phyloP scores from a whole-genome alignment of 108 stramenopile genomes.

The Schizochytrium sp. region DNA sequence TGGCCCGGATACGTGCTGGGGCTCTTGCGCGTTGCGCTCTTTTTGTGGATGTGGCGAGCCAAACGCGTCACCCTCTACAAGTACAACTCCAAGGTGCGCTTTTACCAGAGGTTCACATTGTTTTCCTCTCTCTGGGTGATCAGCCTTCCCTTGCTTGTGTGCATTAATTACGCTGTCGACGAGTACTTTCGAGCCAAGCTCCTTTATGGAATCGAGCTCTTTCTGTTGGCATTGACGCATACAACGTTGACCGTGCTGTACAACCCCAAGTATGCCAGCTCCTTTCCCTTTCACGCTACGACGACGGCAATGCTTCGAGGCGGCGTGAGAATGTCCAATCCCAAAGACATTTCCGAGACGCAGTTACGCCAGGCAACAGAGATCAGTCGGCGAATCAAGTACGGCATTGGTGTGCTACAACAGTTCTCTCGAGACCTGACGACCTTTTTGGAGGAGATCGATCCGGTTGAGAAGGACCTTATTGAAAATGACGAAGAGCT shows the following conservation, averaged over 20 bases:
- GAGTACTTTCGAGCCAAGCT: neutral
- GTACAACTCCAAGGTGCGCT: slow-evolving; percentile 19
- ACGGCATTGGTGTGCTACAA: neutral
- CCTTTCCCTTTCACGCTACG: slow-evolving; percentile 26
- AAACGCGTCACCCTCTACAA: neutral
- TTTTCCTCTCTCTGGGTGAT: slow-evolving; percentile 14
- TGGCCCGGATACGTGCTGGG: slow-evolving; percentile 1
- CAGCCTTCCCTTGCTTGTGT: neutral
- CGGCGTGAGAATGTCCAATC: too few species aligned
- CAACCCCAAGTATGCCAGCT: neutral
- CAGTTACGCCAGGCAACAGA: slow-evolving; percentile 4
- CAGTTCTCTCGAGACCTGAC: neutral
- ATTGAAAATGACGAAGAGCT: slow-evolving; percentile 1
- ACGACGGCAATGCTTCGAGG: neutral
- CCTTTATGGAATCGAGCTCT: neutral
- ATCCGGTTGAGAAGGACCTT: neutral
- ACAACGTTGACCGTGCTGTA: neutral
- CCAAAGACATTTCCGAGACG: neutral
- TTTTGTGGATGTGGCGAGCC: slow-evolving; percentile 16
- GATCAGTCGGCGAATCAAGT: neutral
- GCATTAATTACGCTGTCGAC: neutral
- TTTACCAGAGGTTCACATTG: slow-evolving; percentile 20
- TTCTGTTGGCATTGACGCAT: neutral
- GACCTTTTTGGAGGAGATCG: neutral
- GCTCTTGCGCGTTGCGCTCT: neutral